Percentiles rank a stretch among this genome's conserved stretches.
Evolutionary conservation across 1,284 basidiomycete species (phyloP).

Genomic region (Ceratorhiza oryzae-sativae): DNA sequence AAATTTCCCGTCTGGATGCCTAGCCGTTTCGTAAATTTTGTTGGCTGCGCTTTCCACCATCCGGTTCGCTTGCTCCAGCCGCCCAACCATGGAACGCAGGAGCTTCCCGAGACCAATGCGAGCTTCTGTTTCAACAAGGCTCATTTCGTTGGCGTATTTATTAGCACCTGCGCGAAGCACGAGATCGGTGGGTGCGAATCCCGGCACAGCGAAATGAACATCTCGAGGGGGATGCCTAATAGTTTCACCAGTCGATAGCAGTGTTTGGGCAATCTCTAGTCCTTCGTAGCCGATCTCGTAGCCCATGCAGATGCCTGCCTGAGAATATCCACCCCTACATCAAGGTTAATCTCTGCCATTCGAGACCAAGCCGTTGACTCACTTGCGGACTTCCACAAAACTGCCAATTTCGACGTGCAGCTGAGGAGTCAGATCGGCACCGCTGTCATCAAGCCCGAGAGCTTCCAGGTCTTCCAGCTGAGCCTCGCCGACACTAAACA

Average conservation of each 20-base stretch:
- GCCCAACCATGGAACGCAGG: slow-evolving; percentile 60
- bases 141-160: slow-evolving; percentile 47
- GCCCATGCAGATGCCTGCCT: slow-evolving; percentile 60
- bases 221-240: slow-evolving; percentile 57
- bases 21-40: slow-evolving; percentile 58
- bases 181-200: slow-evolving; percentile 58
- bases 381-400: slow-evolving; percentile 69
- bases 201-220: slow-evolving; percentile 53
- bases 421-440: not conserved
- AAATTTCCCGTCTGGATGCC: slow-evolving; percentile 56
- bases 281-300: slow-evolving; percentile 51
- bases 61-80: slow-evolving; percentile 55
- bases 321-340: slow-evolving; percentile 55
- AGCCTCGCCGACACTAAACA: slow-evolving; percentile 2
- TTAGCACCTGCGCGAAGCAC: slow-evolving; percentile 58
- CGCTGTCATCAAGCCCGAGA: not conserved
- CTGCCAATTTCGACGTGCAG: slow-evolving; percentile 54
- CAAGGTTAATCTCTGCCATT: slow-evolving; percentile 38
- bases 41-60: slow-evolving; percentile 49
- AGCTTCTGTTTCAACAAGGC: slow-evolving; percentile 56
- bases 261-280: slow-evolving; percentile 51
- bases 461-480: slow-evolving; percentile 6
- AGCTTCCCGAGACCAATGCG: slow-evolving; percentile 64
- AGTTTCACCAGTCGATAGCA: slow-evolving; percentile 61
- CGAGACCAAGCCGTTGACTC: slow-evolving; percentile 44